Evolutionary conservation across 208 protist genomes (phyloP).

Genomic region (Wallacemonas sp.): DNA sequence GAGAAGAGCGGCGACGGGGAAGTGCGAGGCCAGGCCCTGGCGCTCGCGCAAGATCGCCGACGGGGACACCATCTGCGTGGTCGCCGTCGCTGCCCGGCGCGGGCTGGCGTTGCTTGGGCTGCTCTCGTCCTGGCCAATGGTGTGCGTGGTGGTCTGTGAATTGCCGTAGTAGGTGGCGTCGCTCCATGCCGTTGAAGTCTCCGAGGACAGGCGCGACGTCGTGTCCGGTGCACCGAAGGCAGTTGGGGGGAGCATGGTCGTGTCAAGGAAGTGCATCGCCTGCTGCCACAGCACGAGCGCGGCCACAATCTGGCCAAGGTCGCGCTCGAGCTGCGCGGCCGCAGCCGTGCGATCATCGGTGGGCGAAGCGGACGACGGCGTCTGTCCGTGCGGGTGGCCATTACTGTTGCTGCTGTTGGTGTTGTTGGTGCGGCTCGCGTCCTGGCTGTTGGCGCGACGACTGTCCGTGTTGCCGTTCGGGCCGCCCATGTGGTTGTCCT

Average conservation of each 20-base stretch:
- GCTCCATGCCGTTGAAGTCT: too few species aligned
- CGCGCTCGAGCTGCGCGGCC: slow-evolving; percentile 2
- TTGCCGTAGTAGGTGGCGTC: too few species aligned
- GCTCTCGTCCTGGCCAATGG: too few species aligned
- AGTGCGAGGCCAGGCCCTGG: background rate
- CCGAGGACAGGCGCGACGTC: background rate
- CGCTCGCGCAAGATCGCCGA: slow-evolving; percentile 3
- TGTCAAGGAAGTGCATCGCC: slow-evolving; percentile 13
- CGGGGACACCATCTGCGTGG: slow-evolving; percentile 1
- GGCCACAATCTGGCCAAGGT: slow-evolving; percentile 13
- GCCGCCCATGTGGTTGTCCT: too few species aligned
- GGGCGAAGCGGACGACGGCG: too few species aligned
- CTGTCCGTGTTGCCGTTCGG: too few species aligned
- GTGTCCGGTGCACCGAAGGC: background rate
- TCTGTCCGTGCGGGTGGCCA: too few species aligned
- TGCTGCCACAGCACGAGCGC: slow-evolving; percentile 17
- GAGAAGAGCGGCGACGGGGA: background rate
- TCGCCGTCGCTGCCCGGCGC: background rate
- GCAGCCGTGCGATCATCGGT: background rate
- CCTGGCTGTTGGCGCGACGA: too few species aligned
- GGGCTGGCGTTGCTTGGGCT: too few species aligned
- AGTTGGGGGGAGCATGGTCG: background rate
- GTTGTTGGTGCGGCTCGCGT: background rate
- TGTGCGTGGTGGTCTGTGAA: too few species aligned
- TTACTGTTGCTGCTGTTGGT: background rate